A percentile compares a stretch with the other conserved stretches of the same genome.
Conservation (phyloP, 2,329 filamentous ascomycete genomes). For the Cercospora sp. region DNA sequence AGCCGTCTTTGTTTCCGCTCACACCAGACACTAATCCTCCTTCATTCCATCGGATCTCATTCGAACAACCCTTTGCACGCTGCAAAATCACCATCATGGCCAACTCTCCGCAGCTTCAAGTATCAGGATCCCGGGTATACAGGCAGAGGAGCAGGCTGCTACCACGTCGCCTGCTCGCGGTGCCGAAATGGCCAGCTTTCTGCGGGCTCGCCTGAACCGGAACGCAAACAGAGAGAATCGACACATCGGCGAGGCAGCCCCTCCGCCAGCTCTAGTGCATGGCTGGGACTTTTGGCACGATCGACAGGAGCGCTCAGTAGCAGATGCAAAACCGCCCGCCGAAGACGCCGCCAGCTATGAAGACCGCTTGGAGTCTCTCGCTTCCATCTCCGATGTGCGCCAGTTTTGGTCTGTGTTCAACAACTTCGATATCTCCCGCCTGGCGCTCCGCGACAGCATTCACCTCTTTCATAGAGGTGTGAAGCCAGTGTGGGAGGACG, state of each 20-base stretch:
- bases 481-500: conserved; percentile 82
- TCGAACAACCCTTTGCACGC: not conserved
- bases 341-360: conserved; percentile 43
- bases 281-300: conserved; percentile 57
- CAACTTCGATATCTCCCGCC: conserved; percentile 74
- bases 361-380: conserved; percentile 49
- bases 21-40: not conserved
- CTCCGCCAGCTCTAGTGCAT: conserved; percentile 54
- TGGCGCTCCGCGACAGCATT: conserved; percentile 66
- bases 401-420: conserved; percentile 57
- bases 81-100: conserved; percentile 27
- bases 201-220: conserved; percentile 38
- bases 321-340: conserved; percentile 22
- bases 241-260: conserved; percentile 38
- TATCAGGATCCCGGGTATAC: conserved; percentile 60
- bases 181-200: conserved; percentile 65
- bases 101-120: conserved; percentile 28
- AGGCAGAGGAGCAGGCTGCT: conserved; percentile 60
- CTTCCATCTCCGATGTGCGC: conserved; percentile 49
- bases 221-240: conserved; percentile 9
- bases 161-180: conserved; percentile 72
- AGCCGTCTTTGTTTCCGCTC: conserved; percentile 10
- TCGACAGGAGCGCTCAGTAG: conserved; percentile 41
- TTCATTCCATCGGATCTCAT: not conserved
- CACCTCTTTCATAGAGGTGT: conserved; percentile 82